Base-by-base conservation (phyloP, 805 yeast genomes). In the Cyberlindnera veronae region DNA sequence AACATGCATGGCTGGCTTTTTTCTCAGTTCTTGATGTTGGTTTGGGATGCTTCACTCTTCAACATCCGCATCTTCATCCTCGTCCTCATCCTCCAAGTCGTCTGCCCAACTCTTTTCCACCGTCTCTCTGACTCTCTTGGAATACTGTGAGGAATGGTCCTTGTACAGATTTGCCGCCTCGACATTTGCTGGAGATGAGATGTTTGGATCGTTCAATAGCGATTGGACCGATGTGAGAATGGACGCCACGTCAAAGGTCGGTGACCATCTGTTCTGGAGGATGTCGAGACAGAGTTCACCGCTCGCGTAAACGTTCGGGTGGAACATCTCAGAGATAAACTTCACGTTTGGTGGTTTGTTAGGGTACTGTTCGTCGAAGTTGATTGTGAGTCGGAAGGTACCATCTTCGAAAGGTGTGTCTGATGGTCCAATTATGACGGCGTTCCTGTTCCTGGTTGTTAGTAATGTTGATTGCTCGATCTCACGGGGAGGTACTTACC, bases 321-420 rank as follows among this genome's bases (percentile, higher is more conserved):
- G 99, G 63, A 93, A 93, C 96, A 93, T 93, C 55, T 86, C 91
- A 46, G 91, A 81, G 29, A 90, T 69, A 61, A 93, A 93, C 60
- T 86, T 84, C 32, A 93, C 99, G 42, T 76, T 71, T 2, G 99
- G 99, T 17, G 99, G 98, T 57, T 93, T 93, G 57, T 91, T 90
- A 4, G 99, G 99, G 57, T 93, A 93, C 58, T 89, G 96, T 66
- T 93, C 99, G 60, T 89, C 96, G 60, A 93, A 93, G 54, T 86
- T 91, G 51, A 93, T 64, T 39, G 80, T 73, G 45, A 93, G 70
- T 44, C 95, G 75, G 64, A 93, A 93, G 0, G 98, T 93, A 12
- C 99, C 99, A 59, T 93, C 99, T 62, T 93, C 99, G 60, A 88
- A 93, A 3, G 99, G 98, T 0, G 99, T 93, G 49, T 89, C 97